A percentile compares a stretch with the other conserved stretches of the same genome.
These are phyloP conservation scores for Saccharomycopsis sp. DNA, from an alignment of 805 yeast species.

Conservation along the genomic window DNA sequence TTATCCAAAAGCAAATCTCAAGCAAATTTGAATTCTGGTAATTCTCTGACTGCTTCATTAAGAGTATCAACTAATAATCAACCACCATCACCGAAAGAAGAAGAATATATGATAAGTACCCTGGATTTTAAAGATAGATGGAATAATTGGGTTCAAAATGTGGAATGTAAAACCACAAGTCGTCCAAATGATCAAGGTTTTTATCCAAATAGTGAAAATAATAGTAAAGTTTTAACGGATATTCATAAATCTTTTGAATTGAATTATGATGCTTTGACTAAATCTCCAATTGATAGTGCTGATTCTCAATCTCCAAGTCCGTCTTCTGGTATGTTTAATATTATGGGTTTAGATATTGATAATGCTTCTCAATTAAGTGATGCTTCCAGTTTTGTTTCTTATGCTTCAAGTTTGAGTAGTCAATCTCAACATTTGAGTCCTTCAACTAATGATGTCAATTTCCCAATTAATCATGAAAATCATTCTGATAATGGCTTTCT, in stretches of 20 bases:
- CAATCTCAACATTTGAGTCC: too few relatives aligned
- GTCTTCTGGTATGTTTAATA: too few relatives aligned
- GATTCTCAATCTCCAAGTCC: too few relatives aligned
- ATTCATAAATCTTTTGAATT: neutral
- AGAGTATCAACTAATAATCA: too few relatives aligned
- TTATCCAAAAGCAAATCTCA: conserved; percentile 2
- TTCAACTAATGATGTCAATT: too few relatives aligned
- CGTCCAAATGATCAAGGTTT: conserved; percentile 17
- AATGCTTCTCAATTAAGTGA: too few relatives aligned
- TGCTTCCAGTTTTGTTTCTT: conserved; percentile 1
- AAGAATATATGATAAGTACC: conserved; percentile 3
- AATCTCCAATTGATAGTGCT: too few relatives aligned
- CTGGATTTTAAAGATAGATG: conserved; percentile 10
- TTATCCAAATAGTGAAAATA: neutral
- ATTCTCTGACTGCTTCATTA: neutral
- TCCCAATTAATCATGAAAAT: neutral
- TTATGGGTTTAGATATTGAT: too few relatives aligned
- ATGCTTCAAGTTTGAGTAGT: neutral
- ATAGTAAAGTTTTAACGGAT: neutral
- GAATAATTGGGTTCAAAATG: conserved; percentile 8
- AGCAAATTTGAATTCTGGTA: neutral
- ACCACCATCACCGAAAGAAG: conserved; percentile 1
- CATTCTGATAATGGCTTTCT: neutral
- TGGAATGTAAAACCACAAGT: conserved; percentile 5
- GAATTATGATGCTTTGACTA: too few relatives aligned